Evolutionary conservation across 139 green algal genomes (phyloP).

Genomic region (Tetraselmis striata): DNA sequence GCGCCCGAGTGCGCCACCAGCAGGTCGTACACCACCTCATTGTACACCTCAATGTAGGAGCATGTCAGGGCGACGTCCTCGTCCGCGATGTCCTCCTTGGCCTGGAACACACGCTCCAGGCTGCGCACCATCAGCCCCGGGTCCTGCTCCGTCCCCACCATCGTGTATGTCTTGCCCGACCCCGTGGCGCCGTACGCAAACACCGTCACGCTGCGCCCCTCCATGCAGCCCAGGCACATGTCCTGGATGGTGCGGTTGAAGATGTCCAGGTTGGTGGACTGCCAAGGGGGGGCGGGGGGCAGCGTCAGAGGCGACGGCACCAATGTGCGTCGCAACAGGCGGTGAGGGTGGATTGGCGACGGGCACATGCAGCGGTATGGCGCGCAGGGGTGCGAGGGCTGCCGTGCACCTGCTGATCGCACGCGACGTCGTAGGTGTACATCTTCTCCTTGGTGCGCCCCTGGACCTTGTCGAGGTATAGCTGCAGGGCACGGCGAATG

Average conservation of each 20-base stretch:
- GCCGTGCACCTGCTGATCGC: conserved; percentile 10
- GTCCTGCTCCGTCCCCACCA: conserved; percentile 50
- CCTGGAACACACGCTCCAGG: conserved; percentile 63
- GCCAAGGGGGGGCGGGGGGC: neutral
- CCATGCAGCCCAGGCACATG: conserved; percentile 53
- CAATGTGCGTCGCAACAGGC: too few relatives aligned
- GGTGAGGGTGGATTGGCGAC: too few relatives aligned
- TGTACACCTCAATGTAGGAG: conserved; percentile 73
- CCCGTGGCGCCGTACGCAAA: conserved; percentile 53
- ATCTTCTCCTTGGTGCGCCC: conserved; percentile 62
- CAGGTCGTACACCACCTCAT: conserved; percentile 43
- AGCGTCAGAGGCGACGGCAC: too few relatives aligned
- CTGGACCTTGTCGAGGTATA: conserved; percentile 64
- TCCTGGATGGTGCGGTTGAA: conserved; percentile 59
- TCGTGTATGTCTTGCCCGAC: conserved; percentile 61
- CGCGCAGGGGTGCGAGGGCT: conserved; percentile 15
- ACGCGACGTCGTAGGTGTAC: conserved; percentile 74
- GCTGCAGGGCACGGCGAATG: too few relatives aligned
- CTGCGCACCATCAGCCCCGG: conserved; percentile 79
- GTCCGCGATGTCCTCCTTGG: conserved; percentile 26
- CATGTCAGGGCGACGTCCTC: conserved; percentile 52
- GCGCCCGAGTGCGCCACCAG: neutral
- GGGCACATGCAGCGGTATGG: neutral
- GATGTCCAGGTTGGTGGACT: conserved; percentile 58
- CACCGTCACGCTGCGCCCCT: conserved; percentile 74